Evolutionary conservation across 2,329 filamentous ascomycete species (phyloP), one percentile per base, ranked within the genome.

Genomic region (Tolypocladium tundrense): DNA sequence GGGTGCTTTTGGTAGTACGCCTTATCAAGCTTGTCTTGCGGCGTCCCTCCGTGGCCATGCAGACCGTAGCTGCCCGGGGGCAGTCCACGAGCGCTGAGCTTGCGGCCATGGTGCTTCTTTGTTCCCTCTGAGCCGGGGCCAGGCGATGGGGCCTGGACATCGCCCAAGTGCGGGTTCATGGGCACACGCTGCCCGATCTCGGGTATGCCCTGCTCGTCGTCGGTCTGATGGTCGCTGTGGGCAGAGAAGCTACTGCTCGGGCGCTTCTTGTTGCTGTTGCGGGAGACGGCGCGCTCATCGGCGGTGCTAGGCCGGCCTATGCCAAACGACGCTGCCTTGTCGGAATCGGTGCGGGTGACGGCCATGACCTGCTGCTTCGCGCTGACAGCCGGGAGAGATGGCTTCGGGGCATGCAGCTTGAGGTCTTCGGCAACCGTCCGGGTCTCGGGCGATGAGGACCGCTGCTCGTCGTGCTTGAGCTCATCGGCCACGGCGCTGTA

Each of bases 1-100:
- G 93, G 93, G 67, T 96, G 91, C 74, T 94, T 97, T 66, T 91
- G 85, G 68, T 94, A 95, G 82, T 96, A 97, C 33, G 89, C 88
- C 75, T 89, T 90, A 67, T 96, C 91, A 45, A 97, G 89, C 69
- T 88, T 90, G 73, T 95, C 90, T 58, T 85, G 83, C 3, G 87
- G 79, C 21, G 83, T 80, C 33, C 89, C 79, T 56, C 91, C 91
- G 68, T 97, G 93, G 51, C 92, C 91, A 67, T 96, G 92, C 57
- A 96, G 83, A 61, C 93, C 92, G 68, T 97, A 97, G 75, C 91
- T 96, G 59, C 91, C 93, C 4, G 91, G 89, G 1, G 92, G 92
- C 10, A 82, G 72, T 33, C 84, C 81, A 42, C 85, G 78, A 41
- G 87, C 88, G 70, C 90, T 95, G 60, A 82, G 84, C 73, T 84